Base-by-base conservation (phyloP, 2,329 filamentous ascomycete genomes). In the Cladosporium sp. region DNA sequence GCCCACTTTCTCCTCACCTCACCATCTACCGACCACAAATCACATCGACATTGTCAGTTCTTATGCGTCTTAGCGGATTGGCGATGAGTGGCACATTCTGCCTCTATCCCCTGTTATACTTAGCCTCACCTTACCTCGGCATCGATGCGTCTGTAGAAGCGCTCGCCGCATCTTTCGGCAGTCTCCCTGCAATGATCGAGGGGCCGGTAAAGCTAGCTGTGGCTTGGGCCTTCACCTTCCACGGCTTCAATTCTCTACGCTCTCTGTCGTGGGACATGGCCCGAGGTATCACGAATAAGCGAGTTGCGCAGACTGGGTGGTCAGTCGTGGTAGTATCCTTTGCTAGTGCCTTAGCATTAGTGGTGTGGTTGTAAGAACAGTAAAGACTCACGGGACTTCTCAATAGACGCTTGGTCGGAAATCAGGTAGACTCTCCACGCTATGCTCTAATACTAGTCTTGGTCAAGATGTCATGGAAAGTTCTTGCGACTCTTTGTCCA, bases 11-110 rank as follows among this genome's bases (percentile, higher is more conserved):
- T 3, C 55, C 55, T 12, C 55, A 58, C 45, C 45, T 58, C n/a
- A 20, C n/a, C 4, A 58, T 58, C 30, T 58, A 58, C 38, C 45
- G 37, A 7, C 55, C 49, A 9, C 49, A 58, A 45, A 51, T 58
- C 5, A 58, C 55, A 17, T 58, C 55, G 4, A 47, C 40, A 37
- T 25, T 58, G 3, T 58, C 55, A 12, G 55, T 51, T 17, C 37
- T 51, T 9, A 42, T 42, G 47, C 55, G 55, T 22, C 25, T 51
- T 36, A 58, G 45, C 19, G 55, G 55, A 12, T 36, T 52, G 4
- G 22, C 28, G 9, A 28, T 58, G 36, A 58, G 55, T 20, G 55
- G 37, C 7, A 8, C 55, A 7, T 51, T 58, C 55, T 51, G 36
- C 20, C 6, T 58, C n/a, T 58, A 51, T 11, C 45, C 45, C n/a